Conservation (phyloP, 495 filamentous ascomycete genomes). For the Penicillium roqueforti region DNA sequence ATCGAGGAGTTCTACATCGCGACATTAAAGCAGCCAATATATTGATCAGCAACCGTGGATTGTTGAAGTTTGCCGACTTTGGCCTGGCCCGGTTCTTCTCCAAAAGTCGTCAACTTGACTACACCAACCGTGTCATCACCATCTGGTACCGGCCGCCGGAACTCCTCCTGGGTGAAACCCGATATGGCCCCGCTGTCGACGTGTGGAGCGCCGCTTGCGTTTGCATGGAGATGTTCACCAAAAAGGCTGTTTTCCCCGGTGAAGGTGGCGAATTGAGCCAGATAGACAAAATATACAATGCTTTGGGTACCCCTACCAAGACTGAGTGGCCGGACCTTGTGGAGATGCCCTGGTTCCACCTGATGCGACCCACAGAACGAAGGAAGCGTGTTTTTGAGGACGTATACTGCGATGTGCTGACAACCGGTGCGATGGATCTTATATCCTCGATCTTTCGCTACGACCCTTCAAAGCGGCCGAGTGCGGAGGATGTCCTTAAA, state of each 20-base stretch:
- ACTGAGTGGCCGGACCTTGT: conserved; percentile 80
- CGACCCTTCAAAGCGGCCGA: conserved; percentile 80
- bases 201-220: conserved; percentile 98
- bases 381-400: conserved; percentile 77
- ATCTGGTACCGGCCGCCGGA: conserved; percentile 94
- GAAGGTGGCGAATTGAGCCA: conserved; percentile 94
- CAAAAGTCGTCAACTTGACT: conserved; percentile 88
- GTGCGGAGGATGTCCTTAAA: conserved; percentile 77
- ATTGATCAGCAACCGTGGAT: conserved; percentile 79
- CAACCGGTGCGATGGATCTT: conserved; percentile 76
- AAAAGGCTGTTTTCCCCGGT: conserved; percentile 91
- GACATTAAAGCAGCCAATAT: conserved; percentile 97
- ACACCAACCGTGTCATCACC: conserved; percentile 97
- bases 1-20: conserved; percentile 87
- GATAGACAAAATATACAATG: conserved; percentile 88
- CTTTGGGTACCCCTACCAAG: conserved; percentile 84
- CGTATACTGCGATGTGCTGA: conserved; percentile 68
- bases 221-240: conserved; percentile 93
- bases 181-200: conserved; percentile 91
- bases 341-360: conserved; percentile 94
- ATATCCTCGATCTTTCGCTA: conserved; percentile 78
- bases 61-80: conserved; percentile 94
- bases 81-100: conserved; percentile 96
- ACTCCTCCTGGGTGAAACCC: conserved; percentile 87
- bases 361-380: conserved; percentile 72